These are phyloP conservation scores for Pseudodiploospora longispora DNA, from an alignment of 2,329 filamentous ascomycete genomes.

Conservation along the genomic window DNA sequence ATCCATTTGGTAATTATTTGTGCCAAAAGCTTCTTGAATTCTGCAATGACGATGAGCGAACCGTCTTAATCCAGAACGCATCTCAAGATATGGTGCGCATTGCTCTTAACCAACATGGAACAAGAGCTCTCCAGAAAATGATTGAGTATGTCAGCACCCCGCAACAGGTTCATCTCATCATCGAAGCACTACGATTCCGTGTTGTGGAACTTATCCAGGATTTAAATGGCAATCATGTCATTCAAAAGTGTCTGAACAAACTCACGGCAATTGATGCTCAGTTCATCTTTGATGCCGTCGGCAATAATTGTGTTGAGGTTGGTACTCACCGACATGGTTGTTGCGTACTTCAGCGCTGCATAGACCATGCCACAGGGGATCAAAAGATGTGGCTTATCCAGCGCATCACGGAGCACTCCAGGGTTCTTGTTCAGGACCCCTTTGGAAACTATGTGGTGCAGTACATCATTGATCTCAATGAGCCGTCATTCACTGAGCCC, in stretches of 20 bases:
- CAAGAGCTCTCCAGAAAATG: slow-evolving; percentile 96
- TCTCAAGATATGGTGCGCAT: slow-evolving; percentile 83
- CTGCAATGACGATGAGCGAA: slow-evolving; percentile 91
- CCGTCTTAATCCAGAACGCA: slow-evolving; percentile 83
- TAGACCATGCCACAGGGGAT: slow-evolving; percentile 85
- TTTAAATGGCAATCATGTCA: slow-evolving; percentile 96
- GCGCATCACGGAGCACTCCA: slow-evolving; percentile 83
- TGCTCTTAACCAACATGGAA: slow-evolving; percentile 94
- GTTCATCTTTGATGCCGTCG: slow-evolving; percentile 96
- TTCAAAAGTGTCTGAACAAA: slow-evolving; percentile 98
- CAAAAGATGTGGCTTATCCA: slow-evolving; percentile 83
- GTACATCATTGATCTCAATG: slow-evolving; percentile 93
- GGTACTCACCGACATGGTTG: slow-evolving; percentile 97
- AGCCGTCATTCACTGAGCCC: slow-evolving; percentile 80
- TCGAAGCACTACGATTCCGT: slow-evolving; percentile 69
- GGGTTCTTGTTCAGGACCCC: slow-evolving; percentile 84
- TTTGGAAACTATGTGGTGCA: slow-evolving; percentile 99
- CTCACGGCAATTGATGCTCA: slow-evolving; percentile 75
- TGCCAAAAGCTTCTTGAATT: slow-evolving; percentile 97
- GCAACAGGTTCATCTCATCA: slow-evolving; percentile 81
- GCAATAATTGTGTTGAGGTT: slow-evolving; percentile 76
- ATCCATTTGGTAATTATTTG: slow-evolving; percentile 98
- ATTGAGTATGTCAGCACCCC: slow-evolving; percentile 89
- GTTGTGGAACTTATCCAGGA: slow-evolving; percentile 96
- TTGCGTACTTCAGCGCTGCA: slow-evolving; percentile 95